phyloP scores from a whole-genome alignment of 164 flowering plant genomes.

The Kingdonia uniflora region DNA sequence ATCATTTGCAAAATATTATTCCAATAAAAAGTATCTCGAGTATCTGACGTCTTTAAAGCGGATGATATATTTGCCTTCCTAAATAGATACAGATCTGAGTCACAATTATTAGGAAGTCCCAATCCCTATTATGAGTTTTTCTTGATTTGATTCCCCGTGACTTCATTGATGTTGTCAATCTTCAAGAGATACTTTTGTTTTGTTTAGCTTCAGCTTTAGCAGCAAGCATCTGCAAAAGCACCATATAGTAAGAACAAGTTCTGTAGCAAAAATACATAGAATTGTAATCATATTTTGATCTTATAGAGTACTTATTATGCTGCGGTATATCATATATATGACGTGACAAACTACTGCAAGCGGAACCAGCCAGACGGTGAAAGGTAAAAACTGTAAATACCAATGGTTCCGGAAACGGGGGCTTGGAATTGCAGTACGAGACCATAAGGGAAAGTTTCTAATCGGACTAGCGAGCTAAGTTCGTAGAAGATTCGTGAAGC shows the following conservation, averaged over 20 bases:
- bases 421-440: no score
- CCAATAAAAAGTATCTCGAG: no score
- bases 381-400: no score
- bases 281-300: no score
- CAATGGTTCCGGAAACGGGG: no score
- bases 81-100: constrained; percentile 52
- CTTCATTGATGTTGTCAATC: constrained; percentile 13
- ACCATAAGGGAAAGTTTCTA: no score
- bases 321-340: no score
- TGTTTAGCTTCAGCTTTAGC: constrained; percentile 67
- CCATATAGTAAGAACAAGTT: not conserved
- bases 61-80: constrained; percentile 46
- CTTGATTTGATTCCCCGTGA: not conserved
- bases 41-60: not conserved
- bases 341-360: no score
- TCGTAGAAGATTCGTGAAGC: no score
- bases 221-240: constrained; percentile 40
- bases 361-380: no score
- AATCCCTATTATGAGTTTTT: constrained; percentile 23
- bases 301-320: no score
- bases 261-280: not conserved
- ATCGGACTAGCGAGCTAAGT: no score
- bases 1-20: not conserved
- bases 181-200: constrained; percentile 55
- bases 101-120: constrained; percentile 26